Base-by-base conservation (phyloP, 352 stramenopile species). In the Aphanomyces invadans region DNA sequence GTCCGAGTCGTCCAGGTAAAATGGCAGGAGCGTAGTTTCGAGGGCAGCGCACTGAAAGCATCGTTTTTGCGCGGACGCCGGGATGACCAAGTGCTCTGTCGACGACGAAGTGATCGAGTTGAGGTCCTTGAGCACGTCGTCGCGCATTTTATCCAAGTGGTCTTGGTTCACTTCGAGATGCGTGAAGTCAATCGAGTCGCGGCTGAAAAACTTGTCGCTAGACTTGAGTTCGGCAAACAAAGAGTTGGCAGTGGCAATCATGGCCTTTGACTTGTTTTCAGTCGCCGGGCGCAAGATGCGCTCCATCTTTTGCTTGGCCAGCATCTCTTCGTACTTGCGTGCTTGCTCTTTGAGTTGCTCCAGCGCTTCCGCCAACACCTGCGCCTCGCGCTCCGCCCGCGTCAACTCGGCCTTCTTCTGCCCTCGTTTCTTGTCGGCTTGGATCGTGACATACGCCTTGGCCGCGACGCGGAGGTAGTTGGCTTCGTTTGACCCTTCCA, bases 311-410 rank as follows among this genome's bases (percentile, higher is more conserved):
- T 94, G 83, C 25, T 76, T 68, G 60, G 87, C 80, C 15, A 94
- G 65, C 21, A 88, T 84, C 52, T 88, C 77, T 73, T 94, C 85
- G 73, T 94, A 94, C 62, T 90, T 89, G 62, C 89, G 89, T 1
- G 85, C 85, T 53, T 94, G 83, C 46, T 71, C 81, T 69, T 94
- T 90, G 36, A 94, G 79, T 54, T 88, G 89, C 62, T 94, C 78
- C 23, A 94, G 71, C 45, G 85, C 85, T 32, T 94, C 85, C 64
- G 89, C 81, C 9, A 94, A 71, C 38, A 92, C 77, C 39, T 77
- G 78, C 0, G 85, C 85, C 55, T 94, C 81, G 49, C 83, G 67
- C 45, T 94, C 81, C 0, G 81, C 83, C 25, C 81, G 83, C 33
- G 81, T 72, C 17, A 90, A 56, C 10, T 81, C 81, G 23, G 90